Conservation (phyloP, 306 rosid species). For the Lotus japonicus region DNA sequence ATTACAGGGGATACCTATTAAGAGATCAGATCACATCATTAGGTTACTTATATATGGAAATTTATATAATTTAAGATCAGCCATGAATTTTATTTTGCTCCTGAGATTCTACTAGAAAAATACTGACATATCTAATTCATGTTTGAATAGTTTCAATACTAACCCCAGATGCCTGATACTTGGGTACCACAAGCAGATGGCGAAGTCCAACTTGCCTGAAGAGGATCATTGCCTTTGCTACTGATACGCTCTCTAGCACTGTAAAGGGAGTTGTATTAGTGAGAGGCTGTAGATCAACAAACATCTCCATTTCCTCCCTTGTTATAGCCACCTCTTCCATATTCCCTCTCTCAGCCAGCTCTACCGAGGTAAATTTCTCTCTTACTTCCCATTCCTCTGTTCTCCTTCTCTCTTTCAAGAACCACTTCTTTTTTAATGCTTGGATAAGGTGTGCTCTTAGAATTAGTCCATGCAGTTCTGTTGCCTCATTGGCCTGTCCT, state of each 20-base stretch:
- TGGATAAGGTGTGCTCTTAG: constrained; percentile 78
- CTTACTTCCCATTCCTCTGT: constrained; percentile 89
- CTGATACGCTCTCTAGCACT: constrained; percentile 67
- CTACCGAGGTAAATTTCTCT: constrained; percentile 75
- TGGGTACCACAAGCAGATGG: constrained; percentile 80
- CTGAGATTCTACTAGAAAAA: background rate
- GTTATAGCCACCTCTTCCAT: constrained; percentile 74
- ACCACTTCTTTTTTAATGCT: constrained; percentile 77
- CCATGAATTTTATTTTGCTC: background rate
- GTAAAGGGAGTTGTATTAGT: constrained; percentile 78
- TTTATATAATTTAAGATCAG: background rate
- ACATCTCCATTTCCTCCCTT: constrained; percentile 77
- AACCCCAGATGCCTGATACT: constrained; percentile 71
- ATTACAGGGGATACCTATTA: constrained; percentile 64
- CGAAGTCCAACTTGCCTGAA: constrained; percentile 85
- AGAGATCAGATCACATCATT: constrained; percentile 18
- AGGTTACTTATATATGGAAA: constrained; percentile 30
- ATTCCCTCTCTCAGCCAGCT: constrained; percentile 66
- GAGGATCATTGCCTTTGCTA: constrained; percentile 83
- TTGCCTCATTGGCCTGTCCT: constrained; percentile 42
- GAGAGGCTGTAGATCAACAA: constrained; percentile 82
- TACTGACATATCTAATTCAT: background rate
- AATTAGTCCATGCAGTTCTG: constrained; percentile 68
- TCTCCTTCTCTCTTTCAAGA: constrained; percentile 59
- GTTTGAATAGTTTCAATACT: constrained; percentile 30